Conservation (phyloP, 371 early-diverging fungal species). For the Umbelopsis sp. region DNA sequence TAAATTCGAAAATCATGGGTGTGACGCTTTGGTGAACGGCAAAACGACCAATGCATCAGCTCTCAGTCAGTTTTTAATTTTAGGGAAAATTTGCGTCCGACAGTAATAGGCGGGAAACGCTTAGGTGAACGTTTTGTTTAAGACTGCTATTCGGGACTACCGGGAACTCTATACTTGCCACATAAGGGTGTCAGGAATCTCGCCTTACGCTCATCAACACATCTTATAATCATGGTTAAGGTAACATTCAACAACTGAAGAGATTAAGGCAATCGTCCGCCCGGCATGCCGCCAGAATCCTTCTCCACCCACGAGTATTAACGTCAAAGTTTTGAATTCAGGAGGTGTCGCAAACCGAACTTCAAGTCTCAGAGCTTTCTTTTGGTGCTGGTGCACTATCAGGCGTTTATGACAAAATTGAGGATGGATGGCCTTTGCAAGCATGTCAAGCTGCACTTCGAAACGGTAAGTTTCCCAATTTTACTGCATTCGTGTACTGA, state of each 20-base stretch:
- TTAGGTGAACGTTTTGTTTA: background rate
- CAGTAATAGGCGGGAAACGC: background rate
- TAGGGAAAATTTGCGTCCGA: no score
- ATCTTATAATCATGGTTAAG: no score
- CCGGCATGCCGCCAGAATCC: background rate
- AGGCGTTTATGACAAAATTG: slow-evolving; percentile 56
- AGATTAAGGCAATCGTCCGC: no score
- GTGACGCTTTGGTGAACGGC: no score
- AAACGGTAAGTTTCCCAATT: slow-evolving; percentile 28
- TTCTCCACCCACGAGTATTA: background rate
- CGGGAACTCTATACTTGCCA: background rate
- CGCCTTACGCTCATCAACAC: no score
- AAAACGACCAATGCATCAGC: no score
- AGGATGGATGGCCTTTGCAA: slow-evolving; percentile 49
- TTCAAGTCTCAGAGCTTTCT: slow-evolving; percentile 48
- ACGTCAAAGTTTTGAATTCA: background rate
- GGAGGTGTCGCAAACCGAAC: slow-evolving; percentile 42
- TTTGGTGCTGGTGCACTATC: slow-evolving; percentile 64
- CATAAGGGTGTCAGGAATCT: no score
- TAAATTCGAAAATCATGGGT: no score
- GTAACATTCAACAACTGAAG: no score
- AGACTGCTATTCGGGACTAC: background rate
- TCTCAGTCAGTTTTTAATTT: no score
- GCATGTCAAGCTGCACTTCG: slow-evolving; percentile 57
- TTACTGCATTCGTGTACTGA: no score